These are phyloP conservation scores for Nitzschia sp. DNA, from an alignment of 108 stramenopile species.

Conservation along the genomic window DNA sequence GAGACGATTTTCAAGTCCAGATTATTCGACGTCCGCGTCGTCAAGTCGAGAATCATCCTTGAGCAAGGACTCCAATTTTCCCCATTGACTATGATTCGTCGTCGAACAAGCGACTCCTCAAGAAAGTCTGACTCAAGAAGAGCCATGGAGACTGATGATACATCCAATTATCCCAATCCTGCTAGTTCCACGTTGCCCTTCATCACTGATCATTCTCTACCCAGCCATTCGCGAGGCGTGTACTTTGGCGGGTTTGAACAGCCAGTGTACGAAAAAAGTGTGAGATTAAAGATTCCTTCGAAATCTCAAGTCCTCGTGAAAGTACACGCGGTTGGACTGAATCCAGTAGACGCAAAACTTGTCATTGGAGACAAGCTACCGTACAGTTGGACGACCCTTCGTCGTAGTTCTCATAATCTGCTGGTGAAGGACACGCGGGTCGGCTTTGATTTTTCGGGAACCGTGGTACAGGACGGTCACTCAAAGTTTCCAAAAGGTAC, in stretches of 20 bases:
- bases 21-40: neutral
- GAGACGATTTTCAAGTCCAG: no score
- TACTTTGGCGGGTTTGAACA: conserved; percentile 16
- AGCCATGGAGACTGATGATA: neutral
- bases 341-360: conserved; percentile 67
- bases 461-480: conserved; percentile 18
- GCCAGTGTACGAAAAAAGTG: conserved; percentile 3
- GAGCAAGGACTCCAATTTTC: neutral
- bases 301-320: conserved; percentile 24
- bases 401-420: conserved; percentile 13
- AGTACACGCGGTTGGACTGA: conserved; percentile 42
- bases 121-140: neutral
- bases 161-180: neutral
- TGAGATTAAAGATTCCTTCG: neutral
- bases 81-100: neutral
- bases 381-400: conserved; percentile 22
- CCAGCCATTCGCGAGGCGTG: neutral
- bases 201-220: neutral
- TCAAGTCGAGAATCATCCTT: neutral
- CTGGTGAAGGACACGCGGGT: conserved; percentile 24
- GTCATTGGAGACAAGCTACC: conserved; percentile 64
- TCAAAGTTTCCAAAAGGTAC: conserved; percentile 24
- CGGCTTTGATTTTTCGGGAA: conserved; percentile 52
- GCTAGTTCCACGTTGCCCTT: no score
- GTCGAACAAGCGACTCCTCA: neutral